Base-by-base conservation (phyloP, 208 protist genomes). In the Cochliopodium minus region DNA sequence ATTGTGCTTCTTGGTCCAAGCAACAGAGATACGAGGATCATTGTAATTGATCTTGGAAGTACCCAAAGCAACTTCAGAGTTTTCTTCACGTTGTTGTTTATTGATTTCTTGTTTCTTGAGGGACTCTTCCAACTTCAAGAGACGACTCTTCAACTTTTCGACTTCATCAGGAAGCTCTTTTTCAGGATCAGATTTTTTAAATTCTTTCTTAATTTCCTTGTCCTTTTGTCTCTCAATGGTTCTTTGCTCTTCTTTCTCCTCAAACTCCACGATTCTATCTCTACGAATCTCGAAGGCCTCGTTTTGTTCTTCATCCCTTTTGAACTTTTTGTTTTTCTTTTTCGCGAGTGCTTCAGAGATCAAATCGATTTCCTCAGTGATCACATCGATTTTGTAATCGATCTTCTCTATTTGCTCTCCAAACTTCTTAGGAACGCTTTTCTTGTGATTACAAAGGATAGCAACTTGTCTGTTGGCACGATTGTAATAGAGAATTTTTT, bases 11-110 rank as follows among this genome's bases (percentile, higher is more conserved):
- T 80, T 92, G 11, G 83, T 91, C 90, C 91, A 98, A 4, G 91
- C 88, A 57, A 91, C 83, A 15, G 90, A 81, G 55, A 98, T 96
- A 25, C 93, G 78, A 4, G 94, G 94, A 63, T 98, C 94, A 34
- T 97, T 88, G 72, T 98, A 98, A 75, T 98, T 98, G 48, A 96
- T 84, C 66, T 96, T 97, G 28, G 90, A 96, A 4, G 94, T 98
- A 40, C 85, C 79, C 0, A 97, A 69, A 7, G 86, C 56, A 25
- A 90, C 76, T 7, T 59, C 76, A 35, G 82, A 86, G 30, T 69
- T 56, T 15, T 86, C 77, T 40, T 77, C 23, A 33, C 55, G 39
- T n/a, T 32, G 5, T 23, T 55, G 9, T 20, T 42, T 55, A 3
- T 43, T 1, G 0, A 13, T 3, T 13, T 42, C 22, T 0, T n/a